phyloP scores from a whole-genome alignment of 208 protist species.

The Crithidia fasciculata region DNA sequence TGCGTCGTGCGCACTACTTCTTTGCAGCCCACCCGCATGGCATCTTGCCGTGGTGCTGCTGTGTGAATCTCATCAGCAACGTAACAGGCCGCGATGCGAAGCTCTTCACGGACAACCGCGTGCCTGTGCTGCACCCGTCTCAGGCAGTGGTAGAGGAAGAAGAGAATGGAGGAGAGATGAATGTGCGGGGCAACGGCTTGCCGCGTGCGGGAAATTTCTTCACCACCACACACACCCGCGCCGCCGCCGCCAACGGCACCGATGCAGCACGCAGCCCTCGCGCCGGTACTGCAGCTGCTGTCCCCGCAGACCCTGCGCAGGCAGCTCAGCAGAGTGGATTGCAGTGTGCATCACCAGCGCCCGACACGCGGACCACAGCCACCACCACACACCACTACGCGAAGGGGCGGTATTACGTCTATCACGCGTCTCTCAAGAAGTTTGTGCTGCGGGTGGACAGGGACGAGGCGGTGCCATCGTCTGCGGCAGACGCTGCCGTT shows the following conservation, averaged over 20 bases:
- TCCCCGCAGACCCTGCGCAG: neutral
- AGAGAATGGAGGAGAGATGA: no score
- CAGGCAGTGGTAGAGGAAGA: neutral
- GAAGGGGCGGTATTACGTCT: slow-evolving; percentile 36
- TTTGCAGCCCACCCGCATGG: slow-evolving; percentile 66
- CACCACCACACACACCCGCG: slow-evolving; percentile 24
- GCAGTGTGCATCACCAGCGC: neutral
- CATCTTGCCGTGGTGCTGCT: slow-evolving; percentile 52
- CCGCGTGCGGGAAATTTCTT: neutral
- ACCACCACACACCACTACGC: neutral
- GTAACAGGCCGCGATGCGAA: slow-evolving; percentile 27
- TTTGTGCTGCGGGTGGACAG: slow-evolving; percentile 29
- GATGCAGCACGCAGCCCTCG: no score
- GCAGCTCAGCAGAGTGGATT: no score
- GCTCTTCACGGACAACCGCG: slow-evolving; percentile 45
- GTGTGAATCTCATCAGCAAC: slow-evolving; percentile 44
- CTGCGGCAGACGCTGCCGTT: neutral
- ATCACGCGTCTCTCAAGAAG: slow-evolving; percentile 18
- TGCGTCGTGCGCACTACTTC: slow-evolving; percentile 48
- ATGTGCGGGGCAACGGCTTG: no score
- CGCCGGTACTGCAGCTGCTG: neutral
- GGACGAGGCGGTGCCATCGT: slow-evolving; percentile 37
- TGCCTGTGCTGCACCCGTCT: neutral
- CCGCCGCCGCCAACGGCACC: neutral
- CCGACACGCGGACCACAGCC: neutral